Evolutionary conservation across 192 early-diverging fungal genomes (phyloP).

Genomic region (Coemansia sp.): DNA sequence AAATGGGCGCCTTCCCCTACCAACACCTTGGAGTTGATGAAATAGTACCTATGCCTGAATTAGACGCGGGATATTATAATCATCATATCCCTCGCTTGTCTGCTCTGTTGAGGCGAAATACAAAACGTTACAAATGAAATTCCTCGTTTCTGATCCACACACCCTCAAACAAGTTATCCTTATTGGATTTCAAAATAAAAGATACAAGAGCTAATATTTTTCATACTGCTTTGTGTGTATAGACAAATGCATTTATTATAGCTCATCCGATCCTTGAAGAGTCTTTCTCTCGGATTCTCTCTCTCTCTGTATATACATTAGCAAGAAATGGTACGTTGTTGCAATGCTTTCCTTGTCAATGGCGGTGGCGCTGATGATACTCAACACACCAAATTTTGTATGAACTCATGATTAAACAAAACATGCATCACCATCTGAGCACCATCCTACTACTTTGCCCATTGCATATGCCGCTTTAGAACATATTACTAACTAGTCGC

Average conservation of each 20-base stretch:
- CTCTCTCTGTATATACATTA: not conserved
- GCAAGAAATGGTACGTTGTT: not conserved
- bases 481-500: not conserved
- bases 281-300: not conserved
- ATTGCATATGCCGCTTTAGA: not conserved
- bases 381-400: slow-evolving; percentile 25
- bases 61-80: slow-evolving; percentile 54
- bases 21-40: slow-evolving; percentile 47
- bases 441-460: not conserved
- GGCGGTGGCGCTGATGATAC: slow-evolving; percentile 51
- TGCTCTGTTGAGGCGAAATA: slow-evolving; percentile 45
- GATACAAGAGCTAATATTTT: not conserved
- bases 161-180: not conserved
- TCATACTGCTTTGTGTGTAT: not conserved
- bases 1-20: not conserved
- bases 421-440: slow-evolving; percentile 61
- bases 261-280: not conserved
- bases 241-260: slow-evolving; percentile 1
- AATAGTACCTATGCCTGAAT: slow-evolving; percentile 53
- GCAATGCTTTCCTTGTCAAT: not conserved
- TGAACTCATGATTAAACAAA: slow-evolving; percentile 32
- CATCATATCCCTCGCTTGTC: slow-evolving; percentile 57
- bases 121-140: slow-evolving; percentile 50
- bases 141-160: slow-evolving; percentile 57
- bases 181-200: not conserved